Conservation (phyloP, 345 rosid genomes). For the Geranium rotundifolium region DNA sequence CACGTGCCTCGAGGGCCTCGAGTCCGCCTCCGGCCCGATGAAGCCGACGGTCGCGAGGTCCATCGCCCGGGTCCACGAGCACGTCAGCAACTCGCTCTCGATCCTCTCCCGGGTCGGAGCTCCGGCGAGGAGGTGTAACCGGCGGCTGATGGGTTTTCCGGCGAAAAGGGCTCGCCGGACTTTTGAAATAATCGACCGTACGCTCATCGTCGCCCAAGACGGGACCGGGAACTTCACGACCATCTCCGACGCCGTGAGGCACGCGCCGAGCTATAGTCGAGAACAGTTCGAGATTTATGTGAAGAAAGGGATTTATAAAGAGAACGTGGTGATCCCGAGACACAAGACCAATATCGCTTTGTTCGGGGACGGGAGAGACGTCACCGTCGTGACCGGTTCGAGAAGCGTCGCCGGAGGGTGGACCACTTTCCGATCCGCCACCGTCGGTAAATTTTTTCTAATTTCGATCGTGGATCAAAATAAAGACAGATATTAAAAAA, state of each 20-base stretch:
- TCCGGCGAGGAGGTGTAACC: constrained; percentile 17
- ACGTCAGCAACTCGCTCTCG: constrained; percentile 73
- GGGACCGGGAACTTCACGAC: constrained; percentile 73
- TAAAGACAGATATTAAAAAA: no score
- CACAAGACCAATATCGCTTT: constrained; percentile 59
- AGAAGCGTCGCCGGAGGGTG: constrained; percentile 66
- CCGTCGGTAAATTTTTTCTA: no score
- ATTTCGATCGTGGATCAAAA: no score
- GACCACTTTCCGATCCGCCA: constrained; percentile 97
- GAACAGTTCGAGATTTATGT: constrained; percentile 39
- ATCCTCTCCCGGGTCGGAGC: constrained; percentile 19
- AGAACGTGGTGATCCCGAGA: constrained; percentile 59
- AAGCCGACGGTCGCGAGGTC: constrained; percentile 42
- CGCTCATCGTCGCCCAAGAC: constrained; percentile 56
- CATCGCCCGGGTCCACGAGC: constrained; percentile 39
- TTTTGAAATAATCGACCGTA: constrained; percentile 21
- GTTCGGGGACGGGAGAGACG: constrained; percentile 61
- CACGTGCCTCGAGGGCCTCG: constrained; percentile 79
- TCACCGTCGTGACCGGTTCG: constrained; percentile 50
- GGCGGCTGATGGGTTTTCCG: constrained; percentile 45
- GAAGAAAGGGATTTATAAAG: constrained; percentile 54
- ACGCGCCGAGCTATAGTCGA: constrained; percentile 54
- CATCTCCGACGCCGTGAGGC: constrained; percentile 59
- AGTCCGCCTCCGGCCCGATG: constrained; percentile 55
- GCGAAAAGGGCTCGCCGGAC: constrained; percentile 33